Base-by-base conservation (phyloP, 2,329 filamentous ascomycete species). In the Aspergillus viridinutans region DNA sequence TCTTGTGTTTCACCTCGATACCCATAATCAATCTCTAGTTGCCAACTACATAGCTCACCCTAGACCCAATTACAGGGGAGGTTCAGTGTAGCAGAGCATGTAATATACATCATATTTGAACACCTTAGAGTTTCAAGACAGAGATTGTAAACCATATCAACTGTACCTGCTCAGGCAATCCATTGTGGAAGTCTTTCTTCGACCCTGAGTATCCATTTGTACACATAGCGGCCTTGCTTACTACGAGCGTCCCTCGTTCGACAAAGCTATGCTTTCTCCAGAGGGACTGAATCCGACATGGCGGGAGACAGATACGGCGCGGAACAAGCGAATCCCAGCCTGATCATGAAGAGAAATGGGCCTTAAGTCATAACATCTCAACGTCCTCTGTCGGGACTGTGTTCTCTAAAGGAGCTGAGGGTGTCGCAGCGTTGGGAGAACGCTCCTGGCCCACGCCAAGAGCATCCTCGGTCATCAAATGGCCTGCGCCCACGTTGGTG, bases 361-460 rank as follows among this genome's bases (percentile, higher is more conserved):
- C 5, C 12, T 47, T 14, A n/a, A 14, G 21, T 67, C 59, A 66
- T 48, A 61, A 65, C 68, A 71, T 71, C 51, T 72, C 69, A 48
- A 68, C 56, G 60, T 72, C 71, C 29, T 66, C 71, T 48, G 68
- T 65, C 20, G 50, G 61, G 14, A 52, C 58, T 21, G 55, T 51
- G 28, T 53, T 58, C 20, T 67, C 58, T 10, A 58, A 53, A 20
- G 60, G 62, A 14, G 57, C 50, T 9, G 57, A 50, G 21, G 63
- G 53, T 17, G 51, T 49, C 28, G 62, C 66, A 10, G 52, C 50
- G 48, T 57, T 64, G 5, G 67, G 66, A 9, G 66, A 70, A 21
- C 56, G 63, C 53, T 58, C 59, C 20, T 62, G 62, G 9, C 58
- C 68, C 35, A 67, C 52, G 26, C 62, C 64, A 60, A 63, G 61